Evolutionary conservation across 2,329 filamentous ascomycete genomes (phyloP).

Genomic region (Xenoacremonium recifei): DNA sequence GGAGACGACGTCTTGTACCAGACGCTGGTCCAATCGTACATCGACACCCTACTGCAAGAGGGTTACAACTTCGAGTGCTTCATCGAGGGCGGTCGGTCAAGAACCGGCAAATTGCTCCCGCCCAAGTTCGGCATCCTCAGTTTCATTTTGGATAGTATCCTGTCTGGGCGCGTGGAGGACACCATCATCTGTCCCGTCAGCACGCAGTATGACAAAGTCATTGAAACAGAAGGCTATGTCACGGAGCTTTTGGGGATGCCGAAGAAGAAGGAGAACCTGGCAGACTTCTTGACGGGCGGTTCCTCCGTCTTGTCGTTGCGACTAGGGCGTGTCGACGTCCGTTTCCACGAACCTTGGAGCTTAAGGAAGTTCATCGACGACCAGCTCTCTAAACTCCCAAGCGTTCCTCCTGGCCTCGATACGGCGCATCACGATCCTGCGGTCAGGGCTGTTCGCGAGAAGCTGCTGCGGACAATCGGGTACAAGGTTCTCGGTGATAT

Average conservation of each 20-base stretch:
- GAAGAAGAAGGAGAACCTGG: slow-evolving; percentile 91
- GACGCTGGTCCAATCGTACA: slow-evolving; percentile 92
- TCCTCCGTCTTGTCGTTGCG: slow-evolving; percentile 87
- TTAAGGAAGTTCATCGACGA: slow-evolving; percentile 76
- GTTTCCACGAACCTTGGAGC: slow-evolving; percentile 97
- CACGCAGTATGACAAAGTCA: slow-evolving; percentile 98
- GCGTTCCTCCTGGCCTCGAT: slow-evolving; percentile 39
- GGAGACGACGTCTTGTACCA: slow-evolving; percentile 88
- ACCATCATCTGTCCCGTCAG: slow-evolving; percentile 93
- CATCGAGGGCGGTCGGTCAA: slow-evolving; percentile 89
- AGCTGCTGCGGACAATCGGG: slow-evolving; percentile 79
- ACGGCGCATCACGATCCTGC: slow-evolving; percentile 47
- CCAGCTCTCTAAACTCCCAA: slow-evolving; percentile 60
- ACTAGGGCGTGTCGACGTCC: slow-evolving; percentile 87
- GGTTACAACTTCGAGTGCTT: slow-evolving; percentile 98
- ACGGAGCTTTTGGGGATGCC: slow-evolving; percentile 90
- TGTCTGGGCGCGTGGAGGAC: slow-evolving; percentile 86
- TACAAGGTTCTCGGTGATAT: slow-evolving; percentile 94
- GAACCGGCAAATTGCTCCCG: slow-evolving; percentile 88
- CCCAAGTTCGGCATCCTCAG: slow-evolving; percentile 95
- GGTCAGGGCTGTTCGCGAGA: slow-evolving; percentile 59
- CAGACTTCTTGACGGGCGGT: slow-evolving; percentile 79
- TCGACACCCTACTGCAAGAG: slow-evolving; percentile 85
- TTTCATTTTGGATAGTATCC: slow-evolving; percentile 85
- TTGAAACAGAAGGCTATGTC: slow-evolving; percentile 96